phyloP scores from a whole-genome alignment of 352 stramenopile genomes.

The Hyaloperonospora brassicae region DNA sequence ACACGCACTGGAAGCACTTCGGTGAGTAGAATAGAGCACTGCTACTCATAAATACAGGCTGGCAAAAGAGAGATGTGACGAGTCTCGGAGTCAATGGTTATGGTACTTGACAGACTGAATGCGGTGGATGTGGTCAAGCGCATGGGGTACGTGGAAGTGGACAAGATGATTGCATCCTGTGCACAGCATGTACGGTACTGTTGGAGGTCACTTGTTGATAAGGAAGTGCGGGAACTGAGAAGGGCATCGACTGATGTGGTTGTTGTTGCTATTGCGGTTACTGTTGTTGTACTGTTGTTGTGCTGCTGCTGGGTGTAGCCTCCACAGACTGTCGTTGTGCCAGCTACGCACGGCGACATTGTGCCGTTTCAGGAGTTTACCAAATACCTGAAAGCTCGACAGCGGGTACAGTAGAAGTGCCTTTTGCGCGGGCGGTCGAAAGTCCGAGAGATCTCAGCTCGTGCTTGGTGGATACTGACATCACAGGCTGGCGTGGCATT shows the following conservation, averaged over 20 bases:
- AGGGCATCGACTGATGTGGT: conserved; percentile 1
- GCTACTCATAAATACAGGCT: too few relatives aligned
- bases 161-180: conserved; percentile 49
- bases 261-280: background rate
- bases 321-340: conserved; percentile 40
- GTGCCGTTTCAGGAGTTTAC: conserved; percentile 40
- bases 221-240: background rate
- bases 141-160: conserved; percentile 43
- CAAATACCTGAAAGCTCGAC: conserved; percentile 41
- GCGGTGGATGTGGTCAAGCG: conserved; percentile 53
- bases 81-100: background rate
- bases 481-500: conserved; percentile 49
- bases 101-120: conserved; percentile 22
- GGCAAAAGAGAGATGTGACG: background rate
- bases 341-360: conserved; percentile 16
- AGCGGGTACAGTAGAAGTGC: conserved; percentile 29
- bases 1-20: conserved; percentile 36
- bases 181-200: conserved; percentile 32
- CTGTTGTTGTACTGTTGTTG: background rate
- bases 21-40: conserved; percentile 21
- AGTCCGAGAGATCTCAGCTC: background rate
- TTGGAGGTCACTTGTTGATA: background rate
- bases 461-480: background rate
- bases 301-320: conserved; percentile 27
- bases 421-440: background rate